These are phyloP conservation scores for Fistulinella cinereoalba DNA, from an alignment of 1,284 basidiomycete species.

Conservation along the genomic window DNA sequence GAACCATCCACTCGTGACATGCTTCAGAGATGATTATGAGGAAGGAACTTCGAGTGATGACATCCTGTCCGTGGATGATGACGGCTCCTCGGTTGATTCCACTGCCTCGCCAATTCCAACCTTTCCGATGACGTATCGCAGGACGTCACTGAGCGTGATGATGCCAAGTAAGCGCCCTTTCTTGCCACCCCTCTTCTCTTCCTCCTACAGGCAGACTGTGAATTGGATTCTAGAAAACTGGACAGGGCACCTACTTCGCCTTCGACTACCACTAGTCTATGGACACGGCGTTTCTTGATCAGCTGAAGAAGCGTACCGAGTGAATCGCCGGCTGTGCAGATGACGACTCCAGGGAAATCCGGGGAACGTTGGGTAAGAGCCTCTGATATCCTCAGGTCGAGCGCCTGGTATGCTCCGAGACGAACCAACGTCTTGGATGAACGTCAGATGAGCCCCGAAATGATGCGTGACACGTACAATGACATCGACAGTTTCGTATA, in stretches of 20 bases:
- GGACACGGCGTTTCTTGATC: slow-evolving; percentile 90
- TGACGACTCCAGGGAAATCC: slow-evolving; percentile 95
- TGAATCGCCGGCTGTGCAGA: slow-evolving; percentile 92
- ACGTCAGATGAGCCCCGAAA: slow-evolving; percentile 5
- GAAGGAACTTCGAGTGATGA: slow-evolving; percentile 14
- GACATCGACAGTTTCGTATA: slow-evolving; percentile 99
- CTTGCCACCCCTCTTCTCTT: slow-evolving; percentile 71
- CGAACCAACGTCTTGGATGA: slow-evolving; percentile 80
- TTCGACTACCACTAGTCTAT: slow-evolving; percentile 91
- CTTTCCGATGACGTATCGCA: slow-evolving; percentile 81
- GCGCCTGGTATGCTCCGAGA: slow-evolving; percentile 90
- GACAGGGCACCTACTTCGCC: slow-evolving; percentile 56
- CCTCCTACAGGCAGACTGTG: slow-evolving; percentile 49
- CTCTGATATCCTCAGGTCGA: slow-evolving; percentile 94
- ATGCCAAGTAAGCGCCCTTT: slow-evolving; percentile 86
- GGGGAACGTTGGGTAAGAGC: slow-evolving; percentile 88
- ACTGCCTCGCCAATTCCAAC: slow-evolving; percentile 45
- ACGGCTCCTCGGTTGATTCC: slow-evolving; percentile 31
- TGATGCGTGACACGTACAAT: slow-evolving; percentile 63
- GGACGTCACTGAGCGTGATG: slow-evolving; percentile 88
- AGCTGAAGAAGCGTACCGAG: slow-evolving; percentile 91
- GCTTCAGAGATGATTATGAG: slow-evolving; percentile 9
- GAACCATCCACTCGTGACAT: no score
- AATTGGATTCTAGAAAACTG: neutral
- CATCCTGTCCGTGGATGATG: slow-evolving; percentile 18